Conservation (phyloP, 2,329 filamentous ascomycete genomes). For the Lasiodiplodia theobromae region DNA sequence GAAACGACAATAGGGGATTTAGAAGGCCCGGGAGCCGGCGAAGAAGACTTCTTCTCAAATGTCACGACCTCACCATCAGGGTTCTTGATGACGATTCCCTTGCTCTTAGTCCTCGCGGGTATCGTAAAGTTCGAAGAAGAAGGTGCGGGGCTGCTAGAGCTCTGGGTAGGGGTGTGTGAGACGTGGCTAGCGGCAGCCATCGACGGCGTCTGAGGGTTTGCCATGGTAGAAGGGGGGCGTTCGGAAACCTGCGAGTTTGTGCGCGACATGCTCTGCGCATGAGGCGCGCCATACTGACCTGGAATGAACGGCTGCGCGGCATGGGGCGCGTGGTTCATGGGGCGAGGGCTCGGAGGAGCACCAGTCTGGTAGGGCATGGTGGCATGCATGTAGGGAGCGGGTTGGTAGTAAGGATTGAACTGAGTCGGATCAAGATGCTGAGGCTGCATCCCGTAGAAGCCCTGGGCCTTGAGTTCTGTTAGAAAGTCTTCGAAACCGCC, state of each 20-base stretch:
- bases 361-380: conserved; percentile 44
- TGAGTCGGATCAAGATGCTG: conserved; percentile 51
- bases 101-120: conserved; percentile 70
- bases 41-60: conserved; percentile 58
- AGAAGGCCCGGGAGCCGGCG: conserved; percentile 60
- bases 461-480: conserved; percentile 71
- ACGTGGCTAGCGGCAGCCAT: conserved; percentile 51
- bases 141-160: conserved; percentile 65
- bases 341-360: conserved; percentile 55
- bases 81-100: conserved; percentile 84
- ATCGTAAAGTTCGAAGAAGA: conserved; percentile 70
- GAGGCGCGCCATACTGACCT: conserved; percentile 62
- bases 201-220: conserved; percentile 65
- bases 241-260: conserved; percentile 65
- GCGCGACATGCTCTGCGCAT: conserved; percentile 78
- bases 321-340: conserved; percentile 55
- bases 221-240: conserved; percentile 66
- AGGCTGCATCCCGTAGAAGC: conserved; percentile 63
- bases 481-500: conserved; percentile 77
- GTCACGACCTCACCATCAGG: conserved; percentile 77
- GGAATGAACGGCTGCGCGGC: conserved; percentile 58
- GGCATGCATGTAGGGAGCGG: conserved; percentile 53
- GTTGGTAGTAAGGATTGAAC: conserved; percentile 49
- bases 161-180: conserved; percentile 61
- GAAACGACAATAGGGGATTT: conserved; percentile 71